Percentiles rank a stretch among this genome's conserved stretches.
phyloP scores from a whole-genome alignment of 1,284 basidiomycete genomes.

The Pseudozyma flocculosa region DNA sequence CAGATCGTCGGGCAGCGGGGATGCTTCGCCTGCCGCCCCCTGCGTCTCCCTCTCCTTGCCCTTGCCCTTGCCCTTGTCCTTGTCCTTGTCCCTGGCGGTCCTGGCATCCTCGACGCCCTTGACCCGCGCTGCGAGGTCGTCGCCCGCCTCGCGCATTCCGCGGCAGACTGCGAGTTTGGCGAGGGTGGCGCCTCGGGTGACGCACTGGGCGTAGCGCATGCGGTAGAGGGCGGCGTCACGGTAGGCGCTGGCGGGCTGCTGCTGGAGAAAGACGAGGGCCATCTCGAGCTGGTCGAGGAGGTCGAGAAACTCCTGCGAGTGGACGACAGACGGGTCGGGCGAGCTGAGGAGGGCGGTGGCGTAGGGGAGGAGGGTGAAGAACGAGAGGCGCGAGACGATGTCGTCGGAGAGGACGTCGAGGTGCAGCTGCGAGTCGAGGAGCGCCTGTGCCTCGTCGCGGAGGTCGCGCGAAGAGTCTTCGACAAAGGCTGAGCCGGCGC shows the following conservation, averaged over 20 bases:
- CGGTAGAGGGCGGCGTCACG: constrained; percentile 46
- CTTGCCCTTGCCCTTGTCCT: constrained; percentile 15
- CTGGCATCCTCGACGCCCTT: constrained; percentile 15
- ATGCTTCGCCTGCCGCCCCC: no score
- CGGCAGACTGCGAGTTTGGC: constrained; percentile 36
- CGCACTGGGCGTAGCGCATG: constrained; percentile 50
- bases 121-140: constrained; percentile 9
- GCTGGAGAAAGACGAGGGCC: constrained; percentile 44
- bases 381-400: constrained; percentile 40
- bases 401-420: constrained; percentile 37
- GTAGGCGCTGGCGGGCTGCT: constrained; percentile 27
- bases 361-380: constrained; percentile 49
- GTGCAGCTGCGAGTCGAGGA: constrained; percentile 36
- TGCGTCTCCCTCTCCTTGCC: no score
- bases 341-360: constrained; percentile 46
- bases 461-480: constrained; percentile 47
- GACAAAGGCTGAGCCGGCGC: constrained; percentile 44
- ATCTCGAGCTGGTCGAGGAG: constrained; percentile 49
- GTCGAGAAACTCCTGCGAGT: constrained; percentile 38
- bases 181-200: constrained; percentile 38
- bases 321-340: constrained; percentile 34
- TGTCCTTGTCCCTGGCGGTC: constrained; percentile 1
- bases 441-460: constrained; percentile 41
- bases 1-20: constrained; percentile 1
- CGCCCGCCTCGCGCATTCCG: constrained; percentile 12